Base-by-base conservation (phyloP, 176 grass and related monocot species). In the Cenchrus purpureus region DNA sequence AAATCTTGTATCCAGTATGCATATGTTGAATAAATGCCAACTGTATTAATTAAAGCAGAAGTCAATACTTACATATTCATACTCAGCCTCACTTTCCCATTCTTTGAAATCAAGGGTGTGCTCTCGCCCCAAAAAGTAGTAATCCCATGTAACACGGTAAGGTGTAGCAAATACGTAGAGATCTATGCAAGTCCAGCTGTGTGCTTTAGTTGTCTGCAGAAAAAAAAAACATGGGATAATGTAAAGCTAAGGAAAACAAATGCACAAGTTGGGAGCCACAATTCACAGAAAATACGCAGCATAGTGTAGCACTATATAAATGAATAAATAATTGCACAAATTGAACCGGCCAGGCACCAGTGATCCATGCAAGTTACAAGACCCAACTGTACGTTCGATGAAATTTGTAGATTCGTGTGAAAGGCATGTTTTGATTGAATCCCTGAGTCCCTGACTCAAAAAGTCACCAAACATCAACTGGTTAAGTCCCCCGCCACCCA, bases 101-200 rank as follows among this genome's bases (percentile, higher is more conserved):
- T 98, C 91, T 67, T 89, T 85, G 68, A 98, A 86, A 74, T 98
- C 88, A 79, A 98, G 78, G 52, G 97, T 95, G 86, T 98, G 97
- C 15, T 98, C 97, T 50, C 93, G 86, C 22, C 93, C 94, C 28
- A 98, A 31, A 75, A 95, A 82, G 86, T 98, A 98, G 75, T 96
- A 98, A 73, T 98, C 97, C 97, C 97, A 98, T 16, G 97, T 98
- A 63, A 94, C 91, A 65, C 90, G 91, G 79, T 94, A 98, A 0
- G 97, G 97, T 75, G 97, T 98, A 44, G 97, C 97, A 91, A 98
- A 98, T 40, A 98, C 66, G 78, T 98, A 98, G 15, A 98, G 73
- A 81, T 98, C 97, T 70, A 98, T 95, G 84, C 97, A 98, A 20
- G 93, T 98, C 97, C 93, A 98, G 86, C 97, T 98, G 88, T 98